Conservation (phyloP, 2,329 filamentous ascomycete species). For the Penicillium thymicola region DNA sequence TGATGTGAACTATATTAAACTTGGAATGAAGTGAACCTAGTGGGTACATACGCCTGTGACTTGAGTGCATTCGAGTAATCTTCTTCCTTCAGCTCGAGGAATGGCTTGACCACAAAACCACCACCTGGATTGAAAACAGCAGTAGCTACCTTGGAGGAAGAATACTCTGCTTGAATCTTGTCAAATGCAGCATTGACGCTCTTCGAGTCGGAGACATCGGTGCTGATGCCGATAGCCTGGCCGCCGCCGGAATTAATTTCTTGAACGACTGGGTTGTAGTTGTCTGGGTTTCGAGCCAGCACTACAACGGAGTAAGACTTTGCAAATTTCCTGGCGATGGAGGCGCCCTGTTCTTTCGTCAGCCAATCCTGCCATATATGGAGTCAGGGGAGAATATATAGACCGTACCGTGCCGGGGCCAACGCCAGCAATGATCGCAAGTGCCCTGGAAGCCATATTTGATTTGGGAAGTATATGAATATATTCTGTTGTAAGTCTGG, state of each 20-base stretch:
- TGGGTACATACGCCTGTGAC: slow-evolving; percentile 45
- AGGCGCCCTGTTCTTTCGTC: slow-evolving; percentile 53
- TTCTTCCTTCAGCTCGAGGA: slow-evolving; percentile 58
- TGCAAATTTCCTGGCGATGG: slow-evolving; percentile 59
- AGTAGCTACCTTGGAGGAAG: slow-evolving; percentile 46
- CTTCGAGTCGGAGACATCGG: slow-evolving; percentile 54
- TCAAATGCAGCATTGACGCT: slow-evolving; percentile 55
- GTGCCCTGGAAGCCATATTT: slow-evolving; percentile 38
- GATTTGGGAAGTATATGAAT: not conserved
- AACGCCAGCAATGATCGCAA: slow-evolving; percentile 48
- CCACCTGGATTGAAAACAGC: slow-evolving; percentile 62
- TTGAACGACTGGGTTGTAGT: slow-evolving; percentile 53
- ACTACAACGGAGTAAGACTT: slow-evolving; percentile 57
- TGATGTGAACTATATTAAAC: not conserved
- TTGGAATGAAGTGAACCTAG: too few species aligned
- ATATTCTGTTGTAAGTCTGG: not conserved
- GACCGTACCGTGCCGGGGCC: slow-evolving; percentile 44
- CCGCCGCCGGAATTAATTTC: slow-evolving; percentile 60
- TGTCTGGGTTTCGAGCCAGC: slow-evolving; percentile 57
- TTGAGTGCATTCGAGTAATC: slow-evolving; percentile 54
- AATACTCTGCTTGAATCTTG: slow-evolving; percentile 54
- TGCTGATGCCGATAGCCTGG: slow-evolving; percentile 58
- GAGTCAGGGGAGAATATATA: not conserved
- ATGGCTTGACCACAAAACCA: slow-evolving; percentile 56
- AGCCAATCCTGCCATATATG: not conserved